Percentiles rank a stretch among this genome's conserved stretches.
Evolutionary conservation across 495 filamentous ascomycete genomes (phyloP).

Genomic region (Zalerion maritima): DNA sequence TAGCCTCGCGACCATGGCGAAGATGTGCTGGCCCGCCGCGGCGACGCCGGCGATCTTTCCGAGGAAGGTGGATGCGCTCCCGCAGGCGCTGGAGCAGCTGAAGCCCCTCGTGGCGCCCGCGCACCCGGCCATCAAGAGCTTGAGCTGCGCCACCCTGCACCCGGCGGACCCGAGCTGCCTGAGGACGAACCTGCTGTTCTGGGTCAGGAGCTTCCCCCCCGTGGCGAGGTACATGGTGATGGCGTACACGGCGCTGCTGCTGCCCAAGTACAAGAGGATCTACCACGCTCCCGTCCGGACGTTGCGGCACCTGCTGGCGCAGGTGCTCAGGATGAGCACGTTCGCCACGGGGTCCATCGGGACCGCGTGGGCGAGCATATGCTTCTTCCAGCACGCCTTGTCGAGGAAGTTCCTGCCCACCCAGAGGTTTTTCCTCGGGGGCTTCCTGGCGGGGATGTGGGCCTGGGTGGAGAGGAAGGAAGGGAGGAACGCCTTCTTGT

Average conservation of each 20-base stretch:
- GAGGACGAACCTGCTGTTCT: conserved; percentile 70
- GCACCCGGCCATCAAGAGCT: conserved; percentile 64
- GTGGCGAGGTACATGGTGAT: conserved; percentile 63
- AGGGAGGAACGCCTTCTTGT: conserved; percentile 52
- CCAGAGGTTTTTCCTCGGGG: conserved; percentile 76
- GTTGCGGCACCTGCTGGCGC: conserved; percentile 44
- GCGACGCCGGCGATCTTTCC: conserved; percentile 86
- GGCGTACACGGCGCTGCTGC: conserved; percentile 48
- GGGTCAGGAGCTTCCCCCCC: conserved; percentile 62
- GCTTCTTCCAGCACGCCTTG: conserved; percentile 66
- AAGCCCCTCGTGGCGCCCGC: conserved; percentile 69
- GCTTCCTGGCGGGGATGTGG: conserved; percentile 72
- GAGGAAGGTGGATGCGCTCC: conserved; percentile 43
- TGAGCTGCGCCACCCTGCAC: conserved; percentile 88
- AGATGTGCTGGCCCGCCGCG: conserved; percentile 76
- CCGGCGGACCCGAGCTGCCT: conserved; percentile 74
- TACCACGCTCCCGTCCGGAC: conserved; percentile 49
- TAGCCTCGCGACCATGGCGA: conserved; percentile 63
- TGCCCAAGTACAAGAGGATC: conserved; percentile 51
- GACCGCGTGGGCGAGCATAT: conserved; percentile 75
- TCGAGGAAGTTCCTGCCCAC: conserved; percentile 62
- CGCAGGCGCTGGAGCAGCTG: conserved; percentile 47
- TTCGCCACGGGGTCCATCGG: conserved; percentile 67
- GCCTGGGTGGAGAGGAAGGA: conserved; percentile 51
- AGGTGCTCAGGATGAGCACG: conserved; percentile 51